These are phyloP conservation scores for Termitomyces sp. DNA, from an alignment of 768 basidiomycete species.

Conservation along the genomic window DNA sequence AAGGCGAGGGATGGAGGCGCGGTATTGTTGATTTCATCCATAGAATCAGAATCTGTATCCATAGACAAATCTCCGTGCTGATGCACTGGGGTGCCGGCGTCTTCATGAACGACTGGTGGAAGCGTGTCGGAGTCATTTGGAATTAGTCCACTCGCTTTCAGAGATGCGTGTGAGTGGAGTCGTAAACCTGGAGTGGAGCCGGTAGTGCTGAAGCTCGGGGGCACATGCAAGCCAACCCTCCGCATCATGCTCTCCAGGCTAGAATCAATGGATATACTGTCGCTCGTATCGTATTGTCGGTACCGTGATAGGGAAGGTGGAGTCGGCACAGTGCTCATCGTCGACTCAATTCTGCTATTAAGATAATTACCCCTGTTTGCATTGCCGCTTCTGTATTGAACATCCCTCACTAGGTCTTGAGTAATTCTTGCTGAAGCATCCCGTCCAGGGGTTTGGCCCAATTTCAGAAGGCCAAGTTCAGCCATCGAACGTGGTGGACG, in stretches of 20 bases:
- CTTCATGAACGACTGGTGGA: slow-evolving; percentile 4
- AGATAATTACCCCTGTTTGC: slow-evolving; percentile 22
- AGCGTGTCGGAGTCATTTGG: neutral
- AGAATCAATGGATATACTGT: slow-evolving; percentile 45
- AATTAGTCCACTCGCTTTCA: neutral
- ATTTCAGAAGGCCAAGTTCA: slow-evolving; percentile 38
- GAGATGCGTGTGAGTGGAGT: slow-evolving; percentile 22
- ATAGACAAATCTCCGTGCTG: slow-evolving; percentile 26
- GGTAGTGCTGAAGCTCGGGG: slow-evolving; percentile 19
- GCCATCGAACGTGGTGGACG: slow-evolving; percentile 44
- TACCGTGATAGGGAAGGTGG: slow-evolving; percentile 74
- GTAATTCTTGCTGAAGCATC: slow-evolving; percentile 69
- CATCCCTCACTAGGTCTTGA: slow-evolving; percentile 54
- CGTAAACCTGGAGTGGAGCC: slow-evolving; percentile 19
- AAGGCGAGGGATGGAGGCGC: slow-evolving; percentile 70
- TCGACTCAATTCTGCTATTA: slow-evolving; percentile 45
- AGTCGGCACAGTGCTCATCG: slow-evolving; percentile 62
- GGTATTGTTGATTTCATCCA: slow-evolving; percentile 52
- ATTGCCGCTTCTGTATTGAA: slow-evolving; percentile 34
- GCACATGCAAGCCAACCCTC: slow-evolving; percentile 46
- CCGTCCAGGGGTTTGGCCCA: slow-evolving; percentile 64
- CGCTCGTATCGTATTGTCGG: slow-evolving; percentile 39
- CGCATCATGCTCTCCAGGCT: slow-evolving; percentile 71
- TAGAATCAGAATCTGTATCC: slow-evolving; percentile 58
- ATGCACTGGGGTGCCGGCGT: slow-evolving; percentile 8